These are phyloP conservation scores for Fusarium sublunatum DNA, from an alignment of 2,329 filamentous ascomycete species.

Conservation along the genomic window DNA sequence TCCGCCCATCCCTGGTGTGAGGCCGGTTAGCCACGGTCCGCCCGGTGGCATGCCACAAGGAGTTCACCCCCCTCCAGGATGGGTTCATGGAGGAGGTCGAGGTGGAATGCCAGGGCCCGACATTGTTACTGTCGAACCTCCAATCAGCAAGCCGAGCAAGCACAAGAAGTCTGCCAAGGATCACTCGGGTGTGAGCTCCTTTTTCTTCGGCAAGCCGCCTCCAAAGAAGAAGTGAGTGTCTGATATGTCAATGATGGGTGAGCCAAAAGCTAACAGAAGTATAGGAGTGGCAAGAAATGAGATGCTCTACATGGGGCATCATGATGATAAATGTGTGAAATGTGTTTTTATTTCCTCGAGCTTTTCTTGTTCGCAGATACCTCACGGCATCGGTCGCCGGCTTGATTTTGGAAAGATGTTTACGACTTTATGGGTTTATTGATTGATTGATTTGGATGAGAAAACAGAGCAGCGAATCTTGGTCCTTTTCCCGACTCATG, in stretches of 20 bases:
- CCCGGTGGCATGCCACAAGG: constrained; percentile 26
- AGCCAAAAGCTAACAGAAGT: constrained; percentile 14
- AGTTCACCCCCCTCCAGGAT: constrained; percentile 39
- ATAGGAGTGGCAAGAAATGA: constrained; percentile 44
- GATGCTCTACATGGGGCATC: constrained; percentile 6
- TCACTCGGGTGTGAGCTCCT: constrained; percentile 37
- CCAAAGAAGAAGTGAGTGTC: constrained; percentile 49
- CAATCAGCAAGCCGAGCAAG: constrained; percentile 34
- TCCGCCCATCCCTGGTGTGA: constrained; percentile 20
- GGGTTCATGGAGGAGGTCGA: constrained; percentile 22
- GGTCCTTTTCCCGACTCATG: constrained; percentile 35
- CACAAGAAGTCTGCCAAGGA: constrained; percentile 39
- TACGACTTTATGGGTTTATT: constrained; percentile 20
- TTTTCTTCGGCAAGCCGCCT: constrained; percentile 48
- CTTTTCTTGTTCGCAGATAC: constrained; percentile 45
- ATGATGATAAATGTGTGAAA: constrained; percentile 39
- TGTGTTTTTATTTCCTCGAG: constrained; percentile 28
- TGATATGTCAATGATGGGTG: too few species aligned
- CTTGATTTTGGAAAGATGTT: constrained; percentile 35
- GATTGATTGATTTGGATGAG: constrained; percentile 19
- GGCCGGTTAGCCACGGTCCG: constrained; percentile 19
- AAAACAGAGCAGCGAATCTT: constrained; percentile 33
- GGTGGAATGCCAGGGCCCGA: constrained; percentile 26
- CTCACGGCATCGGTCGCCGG: constrained; percentile 38
- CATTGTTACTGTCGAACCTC: constrained; percentile 40